These are phyloP conservation scores for Endogone sp. DNA, from an alignment of 192 early-diverging fungal species.

Conservation along the genomic window DNA sequence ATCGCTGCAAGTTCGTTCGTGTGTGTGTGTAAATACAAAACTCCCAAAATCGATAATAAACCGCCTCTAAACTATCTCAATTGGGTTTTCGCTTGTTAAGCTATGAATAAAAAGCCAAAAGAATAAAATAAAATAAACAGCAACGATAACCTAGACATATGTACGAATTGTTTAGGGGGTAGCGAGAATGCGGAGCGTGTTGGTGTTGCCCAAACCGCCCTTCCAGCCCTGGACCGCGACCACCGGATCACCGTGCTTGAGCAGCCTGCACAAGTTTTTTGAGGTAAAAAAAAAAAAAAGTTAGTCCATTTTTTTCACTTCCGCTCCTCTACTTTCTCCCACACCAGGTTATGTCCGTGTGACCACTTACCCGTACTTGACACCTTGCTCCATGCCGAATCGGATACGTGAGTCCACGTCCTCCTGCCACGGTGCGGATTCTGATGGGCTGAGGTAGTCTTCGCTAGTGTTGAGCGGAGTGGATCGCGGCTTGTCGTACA, in stretches of 20 bases:
- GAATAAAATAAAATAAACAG: too few species aligned
- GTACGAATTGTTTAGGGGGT: constrained; percentile 26
- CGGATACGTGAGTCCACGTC: constrained; percentile 76
- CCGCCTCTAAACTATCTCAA: too few species aligned
- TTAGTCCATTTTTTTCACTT: background rate
- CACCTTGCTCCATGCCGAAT: constrained; percentile 69
- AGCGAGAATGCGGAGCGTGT: constrained; percentile 75
- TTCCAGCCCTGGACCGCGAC: constrained; percentile 79
- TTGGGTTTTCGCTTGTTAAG: too few species aligned
- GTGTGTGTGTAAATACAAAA: too few species aligned
- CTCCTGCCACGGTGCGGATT: constrained; percentile 70
- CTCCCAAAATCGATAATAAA: too few species aligned
- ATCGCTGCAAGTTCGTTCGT: too few species aligned
- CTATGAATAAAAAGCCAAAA: too few species aligned
- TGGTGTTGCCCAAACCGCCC: constrained; percentile 76
- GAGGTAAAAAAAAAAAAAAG: background rate
- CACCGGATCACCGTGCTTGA: constrained; percentile 62
- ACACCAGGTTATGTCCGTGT: too few species aligned
- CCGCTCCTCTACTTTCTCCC: too few species aligned
- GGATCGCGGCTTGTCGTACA: constrained; percentile 48
- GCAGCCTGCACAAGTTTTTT: constrained; percentile 36
- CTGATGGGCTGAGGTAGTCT: constrained; percentile 30
- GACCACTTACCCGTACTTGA: constrained; percentile 49
- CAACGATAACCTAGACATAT: too few species aligned
- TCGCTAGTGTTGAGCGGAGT: constrained; percentile 1